Percentiles rank a stretch among this genome's conserved stretches.
Conservation (phyloP, 2,329 filamentous ascomycete genomes). For the Allantophomopsis lycopodina region DNA sequence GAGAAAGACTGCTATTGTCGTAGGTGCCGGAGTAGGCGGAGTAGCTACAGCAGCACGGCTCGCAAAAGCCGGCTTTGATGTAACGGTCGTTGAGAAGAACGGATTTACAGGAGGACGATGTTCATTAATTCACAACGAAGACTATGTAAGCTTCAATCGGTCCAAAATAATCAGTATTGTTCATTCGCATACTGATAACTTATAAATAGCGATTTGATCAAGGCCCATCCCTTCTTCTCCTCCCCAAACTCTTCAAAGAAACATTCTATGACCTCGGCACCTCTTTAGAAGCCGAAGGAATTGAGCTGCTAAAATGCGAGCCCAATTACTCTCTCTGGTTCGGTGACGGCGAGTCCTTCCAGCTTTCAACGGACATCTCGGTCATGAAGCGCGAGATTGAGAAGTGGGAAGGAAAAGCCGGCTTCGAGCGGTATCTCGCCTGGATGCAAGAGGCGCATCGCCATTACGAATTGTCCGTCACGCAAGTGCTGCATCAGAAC, state of each 20-base stretch:
- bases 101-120: slow-evolving; percentile 59
- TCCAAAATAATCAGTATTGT: neutral
- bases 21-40: slow-evolving; percentile 58
- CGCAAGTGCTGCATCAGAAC: slow-evolving; percentile 52
- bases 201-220: slow-evolving; percentile 50
- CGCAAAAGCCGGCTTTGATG: slow-evolving; percentile 53
- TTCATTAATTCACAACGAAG: slow-evolving; percentile 45
- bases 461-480: slow-evolving; percentile 56
- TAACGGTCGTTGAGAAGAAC: slow-evolving; percentile 73
- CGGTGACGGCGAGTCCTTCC: slow-evolving; percentile 48
- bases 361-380: slow-evolving; percentile 53
- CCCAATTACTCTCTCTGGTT: slow-evolving; percentile 69
- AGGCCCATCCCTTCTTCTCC: slow-evolving; percentile 59
- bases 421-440: slow-evolving; percentile 53
- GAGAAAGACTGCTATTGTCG: slow-evolving; percentile 34
- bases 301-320: slow-evolving; percentile 56
- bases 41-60: slow-evolving; percentile 60
- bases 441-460: slow-evolving; percentile 54
- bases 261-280: slow-evolving; percentile 58
- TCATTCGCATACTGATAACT: slow-evolving; percentile 1
- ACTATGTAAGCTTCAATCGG: slow-evolving; percentile 29
- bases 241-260: slow-evolving; percentile 57
- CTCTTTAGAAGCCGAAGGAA: slow-evolving; percentile 48
- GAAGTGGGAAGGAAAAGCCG: slow-evolving; percentile 57
- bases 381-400: slow-evolving; percentile 60